Conservation (phyloP, 768 basidiomycete species). For the Lentinula aciculospora region DNA sequence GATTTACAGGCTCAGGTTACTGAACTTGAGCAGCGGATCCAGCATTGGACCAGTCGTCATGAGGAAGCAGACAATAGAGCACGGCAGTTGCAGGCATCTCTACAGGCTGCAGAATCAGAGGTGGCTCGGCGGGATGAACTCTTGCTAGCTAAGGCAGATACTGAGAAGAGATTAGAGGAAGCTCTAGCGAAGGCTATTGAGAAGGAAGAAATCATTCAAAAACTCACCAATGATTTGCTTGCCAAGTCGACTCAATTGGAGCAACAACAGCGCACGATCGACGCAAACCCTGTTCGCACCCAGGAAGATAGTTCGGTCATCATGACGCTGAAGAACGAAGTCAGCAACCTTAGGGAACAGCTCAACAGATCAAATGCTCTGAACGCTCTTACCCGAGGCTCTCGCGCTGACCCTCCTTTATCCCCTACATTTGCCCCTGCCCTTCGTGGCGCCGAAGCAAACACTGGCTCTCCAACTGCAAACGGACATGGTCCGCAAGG, state of each 20-base stretch:
- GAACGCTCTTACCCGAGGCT: conserved; percentile 74
- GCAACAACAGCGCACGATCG: conserved; percentile 64
- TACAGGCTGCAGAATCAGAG: conserved; percentile 70
- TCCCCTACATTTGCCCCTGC: conserved; percentile 86
- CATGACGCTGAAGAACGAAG: conserved; percentile 84
- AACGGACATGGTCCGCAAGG: conserved; percentile 27
- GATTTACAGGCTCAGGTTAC: conserved; percentile 69
- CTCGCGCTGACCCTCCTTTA: conserved; percentile 63
- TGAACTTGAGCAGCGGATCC: conserved; percentile 80
- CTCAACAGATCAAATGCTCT: conserved; percentile 94
- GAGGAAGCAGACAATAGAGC: conserved; percentile 78
- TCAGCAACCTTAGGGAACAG: conserved; percentile 89
- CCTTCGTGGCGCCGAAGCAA: conserved; percentile 48
- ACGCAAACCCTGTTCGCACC: conserved; percentile 56
- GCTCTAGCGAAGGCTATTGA: conserved; percentile 65
- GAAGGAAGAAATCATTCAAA: conserved; percentile 80
- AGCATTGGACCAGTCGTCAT: conserved; percentile 79
- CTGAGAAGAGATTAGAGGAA: conserved; percentile 80
- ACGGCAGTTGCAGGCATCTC: conserved; percentile 64
- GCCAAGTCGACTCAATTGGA: conserved; percentile 75
- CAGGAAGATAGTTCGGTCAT: conserved; percentile 87
- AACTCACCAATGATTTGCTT: conserved; percentile 72
- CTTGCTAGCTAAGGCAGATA: conserved; percentile 65
- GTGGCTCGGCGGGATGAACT: conserved; percentile 68
- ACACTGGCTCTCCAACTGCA: conserved; percentile 36